These are phyloP conservation scores for Lobulomyces angularis DNA, from an alignment of 192 early-diverging fungal species.

Conservation along the genomic window DNA sequence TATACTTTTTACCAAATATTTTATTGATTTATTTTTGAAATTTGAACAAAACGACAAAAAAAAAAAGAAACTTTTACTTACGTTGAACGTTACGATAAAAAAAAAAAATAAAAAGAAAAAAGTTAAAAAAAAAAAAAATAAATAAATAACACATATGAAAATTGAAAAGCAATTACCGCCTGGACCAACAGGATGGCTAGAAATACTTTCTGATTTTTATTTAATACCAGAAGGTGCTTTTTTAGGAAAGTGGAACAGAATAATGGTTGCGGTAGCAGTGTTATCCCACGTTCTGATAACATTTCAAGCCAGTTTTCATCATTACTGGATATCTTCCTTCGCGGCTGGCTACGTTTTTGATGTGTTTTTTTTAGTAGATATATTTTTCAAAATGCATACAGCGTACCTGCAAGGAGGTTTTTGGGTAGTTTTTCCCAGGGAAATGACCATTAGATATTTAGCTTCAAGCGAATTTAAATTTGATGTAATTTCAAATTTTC, in stretches of 20 bases:
- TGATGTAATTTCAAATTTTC: slow-evolving; percentile 29
- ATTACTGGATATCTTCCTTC: slow-evolving; percentile 21
- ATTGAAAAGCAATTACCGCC: no score
- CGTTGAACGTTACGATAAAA: no score
- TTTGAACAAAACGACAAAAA: no score
- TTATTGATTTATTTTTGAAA: no score
- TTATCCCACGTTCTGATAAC: slow-evolving; percentile 24
- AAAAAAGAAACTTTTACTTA: no score
- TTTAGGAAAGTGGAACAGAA: slow-evolving; percentile 18
- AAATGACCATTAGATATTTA: slow-evolving; percentile 36
- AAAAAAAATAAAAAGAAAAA: no score
- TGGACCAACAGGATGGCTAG: no score
- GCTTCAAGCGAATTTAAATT: slow-evolving; percentile 25
- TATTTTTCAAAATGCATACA: slow-evolving; percentile 36
- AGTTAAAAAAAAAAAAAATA: no score
- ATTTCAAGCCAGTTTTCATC: slow-evolving; percentile 39
- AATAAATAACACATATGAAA: no score
- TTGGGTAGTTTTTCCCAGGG: slow-evolving; percentile 42
- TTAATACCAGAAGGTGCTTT: slow-evolving; percentile 32
- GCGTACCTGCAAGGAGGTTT: slow-evolving; percentile 37
- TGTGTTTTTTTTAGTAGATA: slow-evolving; percentile 25
- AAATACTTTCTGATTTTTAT: slow-evolving; percentile 29
- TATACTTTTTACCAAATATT: no score
- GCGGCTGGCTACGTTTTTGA: slow-evolving; percentile 38
- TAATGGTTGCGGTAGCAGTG: slow-evolving; percentile 27